Base-by-base conservation (phyloP, 164 flowering plant species). In the Paratinospora sagittata region DNA sequence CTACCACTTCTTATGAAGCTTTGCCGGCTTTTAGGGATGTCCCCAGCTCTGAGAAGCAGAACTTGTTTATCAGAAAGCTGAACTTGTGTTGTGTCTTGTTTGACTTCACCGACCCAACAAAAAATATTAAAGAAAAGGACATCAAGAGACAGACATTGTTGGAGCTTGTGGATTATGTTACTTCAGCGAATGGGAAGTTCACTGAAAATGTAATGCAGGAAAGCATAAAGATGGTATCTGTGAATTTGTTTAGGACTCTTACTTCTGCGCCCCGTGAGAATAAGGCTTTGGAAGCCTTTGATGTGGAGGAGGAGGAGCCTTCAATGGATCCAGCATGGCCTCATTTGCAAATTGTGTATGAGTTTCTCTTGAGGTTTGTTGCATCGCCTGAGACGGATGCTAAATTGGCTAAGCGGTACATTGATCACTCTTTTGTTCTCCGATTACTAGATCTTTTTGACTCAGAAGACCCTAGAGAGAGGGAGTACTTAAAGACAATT, bases 321-420 rank as follows among this genome's bases (percentile, higher is more conserved):
- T 69, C 72, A 27, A 87, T 92, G 89, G 97, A 92, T 68, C 91
- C 94, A 41, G 86, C 96, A 12, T 92, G 97, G 97, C 81, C 93
- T 16, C 97, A 92, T 77, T 82, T 92, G 83, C 96, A 92, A 74
- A 74, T 89, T 69, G 93, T 90, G 39, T 90, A 90, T 64, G 96
- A 90, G 63, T 80, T 90, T 33, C 75, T 89, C 26, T 73, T 90
- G 26, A 89, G 91, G 75, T 89, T 90, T 79, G 85, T 92, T 24
- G 83, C 86, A 10, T 92, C 96, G 33, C 78, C 94, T 27, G 91
- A 92, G 81, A 84, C 84, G 0, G 97, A 92, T 82, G 89, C 89
- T 3, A 90, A 89, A 67, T 74, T 84, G 77, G 96, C 97, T 13
- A 92, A 89, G 79, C 84, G 84, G 73, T 88, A 83, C 67, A 77